A percentile compares a stretch with the other conserved stretches of the same genome.
Evolutionary conservation across 2,329 filamentous ascomycete genomes (phyloP).

Genomic region (Neofusicoccum parvum): DNA sequence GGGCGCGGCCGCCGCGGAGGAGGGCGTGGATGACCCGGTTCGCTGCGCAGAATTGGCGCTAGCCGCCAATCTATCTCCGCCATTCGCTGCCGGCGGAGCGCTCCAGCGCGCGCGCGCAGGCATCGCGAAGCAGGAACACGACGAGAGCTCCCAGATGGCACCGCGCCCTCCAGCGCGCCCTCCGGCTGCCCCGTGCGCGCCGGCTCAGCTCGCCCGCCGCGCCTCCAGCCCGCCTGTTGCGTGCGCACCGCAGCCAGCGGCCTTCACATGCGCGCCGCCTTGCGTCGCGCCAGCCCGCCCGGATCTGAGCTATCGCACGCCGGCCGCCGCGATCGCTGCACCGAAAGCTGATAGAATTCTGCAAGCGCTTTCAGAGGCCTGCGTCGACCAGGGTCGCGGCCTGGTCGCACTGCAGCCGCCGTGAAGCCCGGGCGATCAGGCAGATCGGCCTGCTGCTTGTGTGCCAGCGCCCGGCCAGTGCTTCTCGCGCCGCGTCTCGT

Average conservation of each 20-base stretch:
- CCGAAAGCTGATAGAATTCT: constrained; percentile 15
- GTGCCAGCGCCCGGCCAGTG: not conserved
- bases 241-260: not conserved
- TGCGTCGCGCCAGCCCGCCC: not conserved
- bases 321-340: constrained; percentile 3
- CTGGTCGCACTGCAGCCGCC: constrained; percentile 14
- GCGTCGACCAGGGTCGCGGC: constrained; percentile 12
- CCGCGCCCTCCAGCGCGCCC: not conserved
- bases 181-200: too few species aligned
- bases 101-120: too few species aligned
- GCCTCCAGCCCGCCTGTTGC: not conserved
- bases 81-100: not conserved
- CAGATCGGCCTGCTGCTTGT: constrained; percentile 5
- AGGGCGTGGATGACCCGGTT: not conserved
- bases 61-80: not conserved
- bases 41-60: constrained; percentile 3
- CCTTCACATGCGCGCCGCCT: constrained; percentile 6
- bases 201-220: not conserved
- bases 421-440: constrained; percentile 18
- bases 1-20: not conserved
- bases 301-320: constrained; percentile 12
- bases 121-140: not conserved
- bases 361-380: constrained; percentile 17
- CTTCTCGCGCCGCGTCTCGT: constrained; percentile 7
- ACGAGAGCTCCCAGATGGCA: not conserved